Base-by-base conservation (phyloP, 805 yeast species). In the Lachancea waltii region DNA sequence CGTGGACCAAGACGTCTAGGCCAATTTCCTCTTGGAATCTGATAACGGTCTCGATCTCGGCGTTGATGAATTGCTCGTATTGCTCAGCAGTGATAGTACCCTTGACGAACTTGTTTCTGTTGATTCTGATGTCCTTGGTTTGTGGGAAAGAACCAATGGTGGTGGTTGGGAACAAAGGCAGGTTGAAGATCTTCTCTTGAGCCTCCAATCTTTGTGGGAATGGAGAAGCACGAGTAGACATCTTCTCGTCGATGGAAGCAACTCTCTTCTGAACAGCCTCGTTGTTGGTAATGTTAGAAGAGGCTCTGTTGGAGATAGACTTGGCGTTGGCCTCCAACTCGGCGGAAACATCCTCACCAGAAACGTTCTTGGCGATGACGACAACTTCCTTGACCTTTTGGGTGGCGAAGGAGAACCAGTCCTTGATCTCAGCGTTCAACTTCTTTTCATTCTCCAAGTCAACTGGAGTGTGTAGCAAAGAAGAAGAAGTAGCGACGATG, bases 71-170 rank as follows among this genome's bases (percentile, higher is more conserved):
- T 64, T 79, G 69, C 72, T 92, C 95, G 75, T 92, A 92, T 69
- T 87, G 89, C 72, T 84, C 95, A 65, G 86, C 81, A 63, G 97
- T 69, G 63, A 92, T 81, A 62, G 85, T 83, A 68, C 99, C 99
- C 81, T 92, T 92, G 69, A 84, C 76, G 73, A 84, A 87, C 75
- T 90, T 92, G 82, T 90, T 87, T 79, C 99, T 90, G 84, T 84
- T 83, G 68, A 89, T 71, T 78, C 98, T 85, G 73, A 92, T 92
- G 69, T 92, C 98, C 77, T 87, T 86, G 69, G 99, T 92, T 79
- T 92, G 99, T 60, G 99, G 99, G 97, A 92, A 92, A 50, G 99
- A 92, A 70, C 99, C 99, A 69, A 92, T 92, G 60, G 98, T 92
- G 67, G 99, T 92, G 65, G 99, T 92, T 72, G 99, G 99, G 95